Base-by-base conservation (phyloP, 1,284 basidiomycete genomes). In the Trichosporon inkin region DNA sequence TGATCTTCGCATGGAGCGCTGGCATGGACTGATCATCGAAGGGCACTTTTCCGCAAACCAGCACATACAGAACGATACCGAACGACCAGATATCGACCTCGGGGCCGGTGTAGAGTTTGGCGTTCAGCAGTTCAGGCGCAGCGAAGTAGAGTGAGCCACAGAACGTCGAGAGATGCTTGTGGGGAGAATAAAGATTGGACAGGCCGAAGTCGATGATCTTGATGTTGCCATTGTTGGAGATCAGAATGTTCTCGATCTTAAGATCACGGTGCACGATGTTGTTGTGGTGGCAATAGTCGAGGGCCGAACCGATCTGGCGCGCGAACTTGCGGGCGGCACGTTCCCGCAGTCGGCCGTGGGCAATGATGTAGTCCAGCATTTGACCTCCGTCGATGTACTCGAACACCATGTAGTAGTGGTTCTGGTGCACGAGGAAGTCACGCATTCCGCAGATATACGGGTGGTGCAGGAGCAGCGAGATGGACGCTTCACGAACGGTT, bases 121-220 rank as follows among this genome's bases (percentile, higher is more conserved):
- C 95, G 71, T 98, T 97, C 57, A 99, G 84, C 32, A 99, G 82
- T 76, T 99, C 94, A 3, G 95, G 96, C 0, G 95, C 95, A 40
- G 95, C 94, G 80, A 99, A 99, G 80, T 99, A 99, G 17, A 99
- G 82, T 1, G 91, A 96, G 22, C 95, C 94, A 70, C 95, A 99
- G 76, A 99, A 99, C 0, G 96, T 99, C 28, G 88, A 86, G 0
- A 99, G 85, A 72, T 95, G 90, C 40, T 81, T 75, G 20, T 81
- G 75, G 1, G 96, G 95, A 66, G 95, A 88, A 77, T 88, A 98
- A n/a, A 99, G 83, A 77, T 99, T 99, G 28, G 93, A 97, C 10
- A 99, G 83, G 47, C 95, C 95, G 80, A 99, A 99, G 79, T 99
- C 95, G 77, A 99, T 99, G 65, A 99, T 98, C 82, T 99, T 99